phyloP scores from a whole-genome alignment of 2,329 filamentous ascomycete species.

The Diaporthe amygdali region DNA sequence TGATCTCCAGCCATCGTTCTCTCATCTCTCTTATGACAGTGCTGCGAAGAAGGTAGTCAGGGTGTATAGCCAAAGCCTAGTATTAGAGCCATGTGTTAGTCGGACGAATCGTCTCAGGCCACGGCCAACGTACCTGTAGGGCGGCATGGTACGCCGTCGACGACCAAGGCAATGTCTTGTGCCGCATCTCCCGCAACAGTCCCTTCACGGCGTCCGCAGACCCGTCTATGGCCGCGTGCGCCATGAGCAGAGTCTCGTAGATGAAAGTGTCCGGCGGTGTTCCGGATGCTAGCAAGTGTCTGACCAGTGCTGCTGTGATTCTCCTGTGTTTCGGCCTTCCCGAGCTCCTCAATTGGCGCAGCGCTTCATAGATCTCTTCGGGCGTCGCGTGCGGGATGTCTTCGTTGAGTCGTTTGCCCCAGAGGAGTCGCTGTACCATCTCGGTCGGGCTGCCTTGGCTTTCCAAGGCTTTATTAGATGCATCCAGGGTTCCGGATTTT shows the following conservation, averaged over 20 bases:
- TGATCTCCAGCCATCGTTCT: conserved; percentile 71
- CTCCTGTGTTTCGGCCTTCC: conserved; percentile 32
- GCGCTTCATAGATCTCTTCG: conserved; percentile 51
- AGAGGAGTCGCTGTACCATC: conserved; percentile 25
- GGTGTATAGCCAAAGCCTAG: conserved; percentile 78
- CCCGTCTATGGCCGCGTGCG: conserved; percentile 71
- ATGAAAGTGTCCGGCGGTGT: conserved; percentile 62
- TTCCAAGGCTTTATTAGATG: background rate
- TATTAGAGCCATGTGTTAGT: conserved; percentile 21
- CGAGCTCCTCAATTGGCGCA: conserved; percentile 46
- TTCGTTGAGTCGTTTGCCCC: conserved; percentile 26
- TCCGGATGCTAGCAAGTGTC: conserved; percentile 60
- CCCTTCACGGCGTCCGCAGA: conserved; percentile 66
- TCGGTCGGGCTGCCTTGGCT: background rate
- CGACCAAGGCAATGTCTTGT: conserved; percentile 65
- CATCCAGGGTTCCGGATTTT: background rate
- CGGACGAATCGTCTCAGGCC: background rate
- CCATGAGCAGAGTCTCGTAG: conserved; percentile 77
- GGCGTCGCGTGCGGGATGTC: conserved; percentile 35
- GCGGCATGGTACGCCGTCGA: conserved; percentile 73
- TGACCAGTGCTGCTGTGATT: conserved; percentile 46
- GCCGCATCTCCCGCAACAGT: conserved; percentile 76
- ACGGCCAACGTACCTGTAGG: conserved; percentile 58
- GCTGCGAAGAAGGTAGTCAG: conserved; percentile 79
- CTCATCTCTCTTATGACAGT: conserved; percentile 77